Percentiles rank a stretch among this genome's conserved stretches.
These are phyloP conservation scores for Erythrobasidium yunnanense DNA, from an alignment of 768 basidiomycete species.

Conservation along the genomic window DNA sequence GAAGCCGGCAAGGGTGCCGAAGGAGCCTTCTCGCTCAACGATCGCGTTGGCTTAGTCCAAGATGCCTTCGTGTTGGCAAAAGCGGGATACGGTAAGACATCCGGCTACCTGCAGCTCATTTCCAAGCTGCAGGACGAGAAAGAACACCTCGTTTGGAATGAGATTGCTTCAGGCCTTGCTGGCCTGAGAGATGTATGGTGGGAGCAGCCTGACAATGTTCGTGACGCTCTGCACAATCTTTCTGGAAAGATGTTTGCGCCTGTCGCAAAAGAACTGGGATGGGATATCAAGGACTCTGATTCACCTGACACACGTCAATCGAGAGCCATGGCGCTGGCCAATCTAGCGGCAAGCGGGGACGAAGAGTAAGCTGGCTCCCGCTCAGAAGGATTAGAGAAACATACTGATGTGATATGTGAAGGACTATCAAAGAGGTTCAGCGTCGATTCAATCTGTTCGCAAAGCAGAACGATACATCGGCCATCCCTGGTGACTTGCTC, in stretches of 20 bases:
- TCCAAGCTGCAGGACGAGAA: conserved; percentile 60
- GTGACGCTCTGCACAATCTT: conserved; percentile 45
- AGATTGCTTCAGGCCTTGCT: conserved; percentile 29
- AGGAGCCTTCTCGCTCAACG: conserved; percentile 63
- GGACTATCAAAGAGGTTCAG: conserved; percentile 63
- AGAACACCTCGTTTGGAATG: conserved; percentile 52
- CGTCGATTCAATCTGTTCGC: conserved; percentile 61
- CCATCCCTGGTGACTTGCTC: conserved; percentile 70
- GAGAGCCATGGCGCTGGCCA: conserved; percentile 60
- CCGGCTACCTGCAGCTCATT: conserved; percentile 63
- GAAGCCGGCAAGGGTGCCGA: conserved; percentile 63
- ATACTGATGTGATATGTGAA: conserved; percentile 43
- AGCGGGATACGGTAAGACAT: conserved; percentile 68
- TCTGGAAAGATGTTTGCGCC: conserved; percentile 51
- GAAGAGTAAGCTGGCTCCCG: conserved; percentile 24
- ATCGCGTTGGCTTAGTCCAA: conserved; percentile 69
- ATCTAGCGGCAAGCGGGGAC: conserved; percentile 47
- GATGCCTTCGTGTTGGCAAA: conserved; percentile 70
- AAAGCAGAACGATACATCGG: conserved; percentile 61
- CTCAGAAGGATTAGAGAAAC: background rate
- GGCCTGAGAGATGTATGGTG: conserved; percentile 52
- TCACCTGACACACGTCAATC: conserved; percentile 58
- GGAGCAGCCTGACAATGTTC: conserved; percentile 55
- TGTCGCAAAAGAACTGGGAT: conserved; percentile 66
- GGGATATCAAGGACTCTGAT: conserved; percentile 58